Evolutionary conservation across 2,329 filamentous ascomycete genomes (phyloP), one percentile per base, ranked within the genome.

Genomic region (Verticillium tricorpus): DNA sequence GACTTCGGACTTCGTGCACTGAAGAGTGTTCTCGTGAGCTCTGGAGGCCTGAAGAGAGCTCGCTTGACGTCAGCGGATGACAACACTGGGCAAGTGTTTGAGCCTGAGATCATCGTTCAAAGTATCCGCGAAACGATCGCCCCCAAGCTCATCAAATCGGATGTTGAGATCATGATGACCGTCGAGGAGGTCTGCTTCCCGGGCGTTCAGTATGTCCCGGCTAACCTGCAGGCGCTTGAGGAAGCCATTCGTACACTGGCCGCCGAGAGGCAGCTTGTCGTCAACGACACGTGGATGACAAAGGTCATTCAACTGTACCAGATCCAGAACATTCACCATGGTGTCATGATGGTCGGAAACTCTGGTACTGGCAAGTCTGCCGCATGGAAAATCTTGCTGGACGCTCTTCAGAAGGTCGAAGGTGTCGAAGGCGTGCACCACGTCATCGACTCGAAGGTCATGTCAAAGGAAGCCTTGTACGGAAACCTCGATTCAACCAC

Each of bases 291-390:
- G 56, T 99, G 96, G 96, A 93, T 98, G 86, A 95, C 92, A 62
- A 99, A 99, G 79, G 89, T 96, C 37, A 83, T 99, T 9, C 95
- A 99, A 74, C 85, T 99, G 2, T 98, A 97, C 74, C 95, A 99
- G 75, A 99, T 99, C 65, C 95, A 98, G 76, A 91, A 89, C 67
- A 93, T 99, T 62, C 95, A 99, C 71, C 95, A 99, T 69, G 95
- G 95, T 89, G 95, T 99, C 32, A 99, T 99, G 96, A 98, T 99
- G 95, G 95, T 99, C 11, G 95, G 95, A 65, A 93, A 92, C 71
- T 97, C 96, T 34, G 95, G 96, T n/a, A 90, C 94, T 56, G 96
- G 96, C 72, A 99, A 99, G 78, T 97, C 95, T 50, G 88, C 91
- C 1, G 91, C 95, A 5, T 99, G 96, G 95, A 93, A 91, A 71